phyloP scores from a whole-genome alignment of 495 filamentous ascomycete genomes.

The Amphirosellinia nigrospora region DNA sequence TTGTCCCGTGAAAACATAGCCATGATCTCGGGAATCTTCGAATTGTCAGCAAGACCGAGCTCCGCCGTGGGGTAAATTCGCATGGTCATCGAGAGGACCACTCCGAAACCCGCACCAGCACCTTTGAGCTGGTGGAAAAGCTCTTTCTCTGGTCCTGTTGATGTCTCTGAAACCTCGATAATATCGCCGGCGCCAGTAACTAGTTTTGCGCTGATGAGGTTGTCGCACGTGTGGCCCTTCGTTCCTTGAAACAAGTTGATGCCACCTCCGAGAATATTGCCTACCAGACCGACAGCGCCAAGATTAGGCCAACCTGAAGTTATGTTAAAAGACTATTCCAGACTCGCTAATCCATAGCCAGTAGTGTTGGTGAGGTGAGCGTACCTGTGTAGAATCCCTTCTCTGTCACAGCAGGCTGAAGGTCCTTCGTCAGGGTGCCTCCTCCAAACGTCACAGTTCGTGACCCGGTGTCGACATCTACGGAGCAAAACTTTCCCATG shows the following conservation, averaged over 20 bases:
- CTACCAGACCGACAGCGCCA: conserved; percentile 41
- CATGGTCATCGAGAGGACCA: conserved; percentile 58
- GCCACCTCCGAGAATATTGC: conserved; percentile 45
- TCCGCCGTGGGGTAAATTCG: conserved; percentile 51
- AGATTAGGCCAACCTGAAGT: conserved; percentile 14
- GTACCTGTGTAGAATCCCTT: conserved; percentile 33
- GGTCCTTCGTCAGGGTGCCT: conserved; percentile 32
- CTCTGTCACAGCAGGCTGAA: conserved; percentile 37
- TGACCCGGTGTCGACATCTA: conserved; percentile 34
- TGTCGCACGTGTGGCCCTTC: conserved; percentile 47
- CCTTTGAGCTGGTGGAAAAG: conserved; percentile 48
- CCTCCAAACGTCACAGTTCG: conserved; percentile 40
- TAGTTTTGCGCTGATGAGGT: conserved; percentile 40
- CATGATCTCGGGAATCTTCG: conserved; percentile 22
- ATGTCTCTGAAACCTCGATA: conserved; percentile 31
- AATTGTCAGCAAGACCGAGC: conserved; percentile 16
- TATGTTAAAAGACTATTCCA: not conserved
- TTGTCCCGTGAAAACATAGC: conserved; percentile 20
- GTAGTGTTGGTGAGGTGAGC: not conserved
- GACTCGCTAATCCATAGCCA: not conserved
- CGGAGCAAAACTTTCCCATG: conserved; percentile 34
- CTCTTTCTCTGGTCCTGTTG: conserved; percentile 34
- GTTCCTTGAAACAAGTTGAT: conserved; percentile 34
- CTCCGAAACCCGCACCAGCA: conserved; percentile 48
- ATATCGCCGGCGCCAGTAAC: conserved; percentile 40